phyloP scores from a whole-genome alignment of 148 eudicot genomes.

The Rhododendron molle region DNA sequence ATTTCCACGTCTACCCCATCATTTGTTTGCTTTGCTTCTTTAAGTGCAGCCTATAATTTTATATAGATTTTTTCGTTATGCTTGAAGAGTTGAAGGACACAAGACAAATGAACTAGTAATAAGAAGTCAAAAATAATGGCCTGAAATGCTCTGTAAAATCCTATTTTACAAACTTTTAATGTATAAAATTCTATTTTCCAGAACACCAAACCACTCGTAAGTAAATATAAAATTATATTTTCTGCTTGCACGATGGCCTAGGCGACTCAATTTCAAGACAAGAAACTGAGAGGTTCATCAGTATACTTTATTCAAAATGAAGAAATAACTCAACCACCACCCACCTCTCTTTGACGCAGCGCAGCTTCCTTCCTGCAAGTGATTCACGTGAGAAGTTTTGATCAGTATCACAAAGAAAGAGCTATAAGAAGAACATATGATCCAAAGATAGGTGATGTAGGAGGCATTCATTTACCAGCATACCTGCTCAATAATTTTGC shows the following conservation, averaged over 20 bases:
- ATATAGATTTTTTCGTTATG: not conserved
- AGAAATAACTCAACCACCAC: slow-evolving; percentile 13
- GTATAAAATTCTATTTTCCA: not conserved
- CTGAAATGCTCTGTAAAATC: not conserved
- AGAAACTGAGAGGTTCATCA: not conserved
- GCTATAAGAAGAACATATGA: slow-evolving; percentile 1
- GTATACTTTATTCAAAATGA: not conserved
- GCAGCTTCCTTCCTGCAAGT: slow-evolving; percentile 99
- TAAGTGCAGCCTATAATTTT: slow-evolving; percentile 71
- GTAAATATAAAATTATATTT: not conserved
- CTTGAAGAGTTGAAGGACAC: slow-evolving; percentile 4
- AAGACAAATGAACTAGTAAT: not conserved
- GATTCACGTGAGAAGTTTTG: slow-evolving; percentile 18
- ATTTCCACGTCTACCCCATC: slow-evolving; percentile 81
- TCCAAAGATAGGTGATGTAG: slow-evolving; percentile 14
- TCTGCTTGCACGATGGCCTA: not conserved
- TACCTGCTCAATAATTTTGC: slow-evolving; percentile 94
- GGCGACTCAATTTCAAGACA: not conserved
- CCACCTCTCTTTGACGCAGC: slow-evolving; percentile 91
- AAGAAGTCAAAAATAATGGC: not conserved
- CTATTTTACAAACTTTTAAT: too few species aligned
- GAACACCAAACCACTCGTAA: not conserved
- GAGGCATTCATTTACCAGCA: slow-evolving; percentile 1
- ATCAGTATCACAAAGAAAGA: not conserved
- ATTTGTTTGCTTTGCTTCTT: slow-evolving; percentile 67